Conservation (phyloP, 2,329 filamentous ascomycete species). For the Penicillium sclerotigenum region DNA sequence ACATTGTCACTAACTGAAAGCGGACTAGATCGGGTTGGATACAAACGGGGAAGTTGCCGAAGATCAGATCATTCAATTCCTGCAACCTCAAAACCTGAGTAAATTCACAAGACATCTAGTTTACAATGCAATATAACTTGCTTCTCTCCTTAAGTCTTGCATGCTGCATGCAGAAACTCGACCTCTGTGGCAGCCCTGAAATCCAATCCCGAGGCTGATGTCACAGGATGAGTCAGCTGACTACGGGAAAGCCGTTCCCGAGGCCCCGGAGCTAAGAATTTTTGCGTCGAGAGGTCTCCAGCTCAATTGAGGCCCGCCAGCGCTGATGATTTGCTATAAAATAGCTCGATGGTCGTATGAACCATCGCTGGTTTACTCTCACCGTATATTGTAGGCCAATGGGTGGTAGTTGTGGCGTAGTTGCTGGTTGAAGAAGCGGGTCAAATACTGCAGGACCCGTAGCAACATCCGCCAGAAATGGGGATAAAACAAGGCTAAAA, state of each 20-base stretch:
- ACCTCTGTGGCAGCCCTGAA: background rate
- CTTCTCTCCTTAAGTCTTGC: background rate
- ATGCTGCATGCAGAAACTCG: slow-evolving; percentile 2
- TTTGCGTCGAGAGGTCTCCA: slow-evolving; percentile 15
- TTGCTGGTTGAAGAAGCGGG: slow-evolving; percentile 8
- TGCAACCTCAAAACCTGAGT: background rate
- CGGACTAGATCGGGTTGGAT: background rate
- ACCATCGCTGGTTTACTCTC: background rate
- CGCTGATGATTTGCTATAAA: background rate
- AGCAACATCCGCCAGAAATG: background rate
- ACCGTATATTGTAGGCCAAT: slow-evolving; percentile 14
- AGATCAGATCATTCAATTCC: background rate
- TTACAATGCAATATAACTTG: background rate
- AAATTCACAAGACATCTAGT: background rate
- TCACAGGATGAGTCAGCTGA: slow-evolving; percentile 23
- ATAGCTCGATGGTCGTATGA: background rate
- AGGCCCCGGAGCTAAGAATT: slow-evolving; percentile 23
- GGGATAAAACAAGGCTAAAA: background rate
- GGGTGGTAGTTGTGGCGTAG: slow-evolving; percentile 5
- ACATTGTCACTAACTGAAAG: slow-evolving; percentile 2
- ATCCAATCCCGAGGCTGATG: slow-evolving; percentile 4
- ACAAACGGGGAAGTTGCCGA: background rate
- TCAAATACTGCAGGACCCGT: slow-evolving; percentile 6
- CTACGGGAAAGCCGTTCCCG: slow-evolving; percentile 21
- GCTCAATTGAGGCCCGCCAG: slow-evolving; percentile 1